Conservation (phyloP, 2,329 filamentous ascomycete genomes). For the Cryphonectria radicalis region DNA sequence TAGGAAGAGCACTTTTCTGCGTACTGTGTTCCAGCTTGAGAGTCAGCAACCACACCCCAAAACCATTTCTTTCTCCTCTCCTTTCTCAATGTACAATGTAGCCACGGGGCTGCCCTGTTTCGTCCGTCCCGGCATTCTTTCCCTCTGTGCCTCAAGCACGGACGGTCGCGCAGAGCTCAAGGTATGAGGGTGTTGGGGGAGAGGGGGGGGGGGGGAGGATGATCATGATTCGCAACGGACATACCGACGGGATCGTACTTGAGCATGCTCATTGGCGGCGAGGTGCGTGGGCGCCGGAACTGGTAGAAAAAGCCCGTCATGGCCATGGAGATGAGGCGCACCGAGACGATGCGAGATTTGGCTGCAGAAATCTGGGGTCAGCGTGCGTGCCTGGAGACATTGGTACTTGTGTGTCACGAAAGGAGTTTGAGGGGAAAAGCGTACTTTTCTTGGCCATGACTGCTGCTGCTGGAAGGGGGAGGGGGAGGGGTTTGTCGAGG, state of each 20-base stretch:
- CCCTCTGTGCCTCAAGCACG: not conserved
- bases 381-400: not conserved
- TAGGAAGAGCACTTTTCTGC: constrained; percentile 93
- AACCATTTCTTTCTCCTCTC: no score
- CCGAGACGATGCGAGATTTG: constrained; percentile 90
- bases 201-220: not conserved
- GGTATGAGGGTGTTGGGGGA: not conserved
- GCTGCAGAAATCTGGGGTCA: constrained; percentile 50
- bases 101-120: not conserved
- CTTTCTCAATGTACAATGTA: not conserved
- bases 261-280: constrained; percentile 90
- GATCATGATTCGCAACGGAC: constrained; percentile 33
- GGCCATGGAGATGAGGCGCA: constrained; percentile 97
- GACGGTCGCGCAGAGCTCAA: not conserved
- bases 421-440: not conserved
- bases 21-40: constrained; percentile 65
- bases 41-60: not conserved
- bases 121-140: not conserved
- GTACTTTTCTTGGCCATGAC: constrained; percentile 46
- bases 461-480: constrained; percentile 13
- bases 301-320: constrained; percentile 98
- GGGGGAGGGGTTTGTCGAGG: not conserved
- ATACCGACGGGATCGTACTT: constrained; percentile 98
- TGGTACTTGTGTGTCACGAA: not conserved
- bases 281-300: constrained; percentile 77